Evolutionary conservation across 805 yeast genomes (phyloP), one percentile per base, ranked within the genome.

Genomic region (Lachancea quebecensis): DNA sequence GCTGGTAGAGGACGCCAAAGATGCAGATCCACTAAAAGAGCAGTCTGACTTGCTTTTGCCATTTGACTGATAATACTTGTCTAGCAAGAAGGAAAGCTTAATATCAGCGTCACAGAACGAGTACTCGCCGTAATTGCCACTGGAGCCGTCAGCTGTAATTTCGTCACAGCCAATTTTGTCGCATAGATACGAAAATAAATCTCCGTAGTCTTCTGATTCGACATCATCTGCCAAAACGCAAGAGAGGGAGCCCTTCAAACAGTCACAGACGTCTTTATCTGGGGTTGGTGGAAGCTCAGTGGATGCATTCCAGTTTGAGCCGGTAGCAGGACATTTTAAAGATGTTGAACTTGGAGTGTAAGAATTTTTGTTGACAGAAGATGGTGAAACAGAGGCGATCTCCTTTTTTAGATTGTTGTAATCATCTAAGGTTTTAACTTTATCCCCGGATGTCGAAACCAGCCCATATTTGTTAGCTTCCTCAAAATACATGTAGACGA

Each of bases 401-500:
- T 78, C 74, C 38, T 74, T 67, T 50, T 75, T 74, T 65, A 75
- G 78, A 69, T 81, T 71, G 57, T 65, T 56, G 69, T 69, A 82
- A 64, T 82, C 87, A 33, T 62, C 62, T 64, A 79, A 65, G 43
- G 87, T 80, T 33, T 69, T 63, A 45, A 78, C 80, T 6, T 62
- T 44, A 46, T 59, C 60, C 49, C 62, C 65, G 46, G 62, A 64
- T 50, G 77, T 62, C 43, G 75, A 52, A 42, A 81, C 87, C 60
- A 81, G 72, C 66, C 89, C 88, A 58, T 79, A 81, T 58, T 81
- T 62, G 68, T 81, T 81, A 42, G 66, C 68, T 69, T 82, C 87
- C 69, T 82, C 73, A 67, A 76, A 82, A 69, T 81, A 82, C 87
- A 81, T 78, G 70, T 81, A 82, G 44, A 81, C 88, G 59, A 82